phyloP scores from a whole-genome alignment of 805 yeast species.

The Middelhovenomyces tepae region DNA sequence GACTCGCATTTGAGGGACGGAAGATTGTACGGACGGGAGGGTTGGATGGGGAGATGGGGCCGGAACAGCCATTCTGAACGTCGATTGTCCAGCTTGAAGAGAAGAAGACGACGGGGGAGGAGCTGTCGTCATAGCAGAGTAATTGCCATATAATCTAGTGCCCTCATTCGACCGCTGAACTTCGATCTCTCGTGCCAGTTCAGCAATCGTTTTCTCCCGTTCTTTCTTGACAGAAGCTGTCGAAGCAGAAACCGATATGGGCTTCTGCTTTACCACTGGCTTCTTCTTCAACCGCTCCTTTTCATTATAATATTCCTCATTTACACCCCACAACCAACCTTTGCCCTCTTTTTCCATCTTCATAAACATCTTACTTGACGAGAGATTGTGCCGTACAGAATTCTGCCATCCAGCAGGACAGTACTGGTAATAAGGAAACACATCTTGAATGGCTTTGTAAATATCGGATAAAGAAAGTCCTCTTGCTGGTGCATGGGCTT shows the following conservation, averaged over 20 bases:
- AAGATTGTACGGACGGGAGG: too few relatives aligned
- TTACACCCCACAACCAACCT: conserved; percentile 92
- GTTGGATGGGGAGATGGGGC: conserved; percentile 5
- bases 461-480: conserved; percentile 83
- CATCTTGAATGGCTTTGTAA: conserved; percentile 74
- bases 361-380: conserved; percentile 75
- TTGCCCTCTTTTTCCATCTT: conserved; percentile 81
- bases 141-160: conserved; percentile 5
- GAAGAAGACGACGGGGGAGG: conserved; percentile 11
- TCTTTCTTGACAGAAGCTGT: conserved; percentile 12
- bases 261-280: conserved; percentile 7
- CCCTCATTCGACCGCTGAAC: conserved; percentile 16
- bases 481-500: conserved; percentile 52
- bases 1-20: conserved; percentile 13
- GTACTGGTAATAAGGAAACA: conserved; percentile 85
- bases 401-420: conserved; percentile 99
- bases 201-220: conserved; percentile 25
- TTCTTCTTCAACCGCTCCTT: conserved; percentile 66
- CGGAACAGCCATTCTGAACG: conserved; percentile 10
- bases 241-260: conserved; percentile 5
- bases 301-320: conserved; percentile 75
- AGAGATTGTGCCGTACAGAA: conserved; percentile 81
- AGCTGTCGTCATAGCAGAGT: conserved; percentile 4
- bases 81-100: conserved; percentile 23
- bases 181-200: conserved; percentile 25